Evolutionary conservation across 1,139 yeast species (phyloP).

Genomic region (Arxiozyma telluris): DNA sequence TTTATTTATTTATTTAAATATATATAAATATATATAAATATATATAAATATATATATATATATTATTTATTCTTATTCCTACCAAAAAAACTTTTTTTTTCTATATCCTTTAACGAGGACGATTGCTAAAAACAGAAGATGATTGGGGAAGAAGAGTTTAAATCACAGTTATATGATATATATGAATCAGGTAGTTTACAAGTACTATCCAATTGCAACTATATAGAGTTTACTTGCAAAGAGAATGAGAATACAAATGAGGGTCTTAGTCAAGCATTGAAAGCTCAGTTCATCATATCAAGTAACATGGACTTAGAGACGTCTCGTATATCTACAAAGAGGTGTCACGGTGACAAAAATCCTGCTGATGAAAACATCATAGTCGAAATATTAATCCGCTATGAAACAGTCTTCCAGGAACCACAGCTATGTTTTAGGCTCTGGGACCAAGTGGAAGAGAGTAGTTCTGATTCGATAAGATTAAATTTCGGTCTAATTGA

Average conservation of each 20-base stretch:
- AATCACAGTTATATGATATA: constrained; percentile 1
- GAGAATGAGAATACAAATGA: neutral
- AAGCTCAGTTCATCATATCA: neutral
- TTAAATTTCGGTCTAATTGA: neutral
- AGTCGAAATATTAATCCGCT: neutral
- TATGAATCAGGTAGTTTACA: neutral
- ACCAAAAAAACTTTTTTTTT: no score
- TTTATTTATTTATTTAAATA: neutral
- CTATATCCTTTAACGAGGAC: no score
- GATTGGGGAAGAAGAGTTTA: neutral
- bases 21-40: no score
- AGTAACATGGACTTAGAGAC: no score
- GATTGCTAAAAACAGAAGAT: neutral
- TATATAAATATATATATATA: no score
- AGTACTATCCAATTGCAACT: neutral
- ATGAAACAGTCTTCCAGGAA: constrained; percentile 1
- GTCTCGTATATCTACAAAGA: neutral
- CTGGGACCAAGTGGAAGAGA: neutral
- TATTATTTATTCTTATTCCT: no score
- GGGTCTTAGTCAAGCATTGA: neutral
- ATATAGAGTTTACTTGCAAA: neutral
- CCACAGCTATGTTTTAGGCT: neutral
- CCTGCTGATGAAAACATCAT: no score
- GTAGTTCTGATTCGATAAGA: neutral
- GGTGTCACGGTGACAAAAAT: no score